phyloP scores from a whole-genome alignment of 495 filamentous ascomycete genomes.

The Daldinia decipiens region DNA sequence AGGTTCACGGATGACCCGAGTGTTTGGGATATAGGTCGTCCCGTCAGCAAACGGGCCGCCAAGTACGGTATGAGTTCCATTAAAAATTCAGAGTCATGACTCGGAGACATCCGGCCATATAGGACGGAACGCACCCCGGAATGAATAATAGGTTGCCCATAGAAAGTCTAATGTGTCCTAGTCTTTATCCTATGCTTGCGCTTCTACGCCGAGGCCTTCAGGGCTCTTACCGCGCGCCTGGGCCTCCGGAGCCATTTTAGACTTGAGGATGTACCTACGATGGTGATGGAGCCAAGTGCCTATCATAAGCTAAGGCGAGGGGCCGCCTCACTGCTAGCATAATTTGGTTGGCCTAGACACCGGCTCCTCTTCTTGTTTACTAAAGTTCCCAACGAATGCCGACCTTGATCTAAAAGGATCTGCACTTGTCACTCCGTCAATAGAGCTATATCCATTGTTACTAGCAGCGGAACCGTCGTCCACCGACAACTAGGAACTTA shows the following conservation, averaged over 20 bases:
- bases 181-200: conserved; percentile 13
- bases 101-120: conserved; percentile 25
- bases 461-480: conserved; percentile 6
- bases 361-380: conserved; percentile 18
- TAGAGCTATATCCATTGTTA: background rate
- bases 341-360: conserved; percentile 8
- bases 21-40: background rate
- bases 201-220: conserved; percentile 12
- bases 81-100: conserved; percentile 22
- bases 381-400: conserved; percentile 3
- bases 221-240: conserved; percentile 5
- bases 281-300: conserved; percentile 1
- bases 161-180: conserved; percentile 5
- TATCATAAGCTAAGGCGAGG: conserved; percentile 7
- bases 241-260: conserved; percentile 22
- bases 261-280: conserved; percentile 20
- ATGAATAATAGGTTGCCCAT: conserved; percentile 18
- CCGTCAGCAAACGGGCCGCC: conserved; percentile 10
- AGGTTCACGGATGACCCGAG: conserved; percentile 12
- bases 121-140: conserved; percentile 16
- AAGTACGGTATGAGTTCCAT: conserved; percentile 11
- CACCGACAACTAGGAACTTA: conserved; percentile 10
- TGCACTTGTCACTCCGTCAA: conserved; percentile 33
- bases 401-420: conserved; percentile 37
- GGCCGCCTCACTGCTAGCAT: conserved; percentile 8